Conservation (phyloP, 129 eudicot species). For the Centrapalus pauciflorus region DNA sequence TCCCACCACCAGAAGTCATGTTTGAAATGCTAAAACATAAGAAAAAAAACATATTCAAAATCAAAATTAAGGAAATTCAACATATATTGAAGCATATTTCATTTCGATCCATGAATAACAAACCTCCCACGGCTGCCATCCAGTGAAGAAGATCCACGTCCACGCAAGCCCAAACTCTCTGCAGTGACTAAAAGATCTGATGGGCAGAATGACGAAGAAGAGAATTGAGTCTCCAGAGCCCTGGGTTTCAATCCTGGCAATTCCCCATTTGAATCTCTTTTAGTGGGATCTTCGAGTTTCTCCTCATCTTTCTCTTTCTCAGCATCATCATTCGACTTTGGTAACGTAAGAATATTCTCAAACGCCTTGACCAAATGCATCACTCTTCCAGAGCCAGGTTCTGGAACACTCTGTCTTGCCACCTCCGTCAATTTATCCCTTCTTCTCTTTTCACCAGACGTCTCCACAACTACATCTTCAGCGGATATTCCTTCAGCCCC, state of each 20-base stretch:
- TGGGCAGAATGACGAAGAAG: constrained; percentile 59
- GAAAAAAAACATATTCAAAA: constrained; percentile 19
- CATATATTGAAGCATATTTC: background rate
- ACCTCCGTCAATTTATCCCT: constrained; percentile 54
- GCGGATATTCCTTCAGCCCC: constrained; percentile 1
- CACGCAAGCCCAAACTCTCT: constrained; percentile 70
- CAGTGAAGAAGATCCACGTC: constrained; percentile 50
- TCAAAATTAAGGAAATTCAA: background rate
- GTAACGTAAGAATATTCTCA: constrained; percentile 59
- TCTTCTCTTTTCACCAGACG: constrained; percentile 51
- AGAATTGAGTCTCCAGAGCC: too few relatives aligned
- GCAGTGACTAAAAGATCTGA: constrained; percentile 62
- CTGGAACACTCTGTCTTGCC: constrained; percentile 42
- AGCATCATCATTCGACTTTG: constrained; percentile 34
- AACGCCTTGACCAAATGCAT: constrained; percentile 80
- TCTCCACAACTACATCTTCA: constrained; percentile 20
- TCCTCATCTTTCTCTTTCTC: constrained; percentile 30
- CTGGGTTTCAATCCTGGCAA: too few relatives aligned
- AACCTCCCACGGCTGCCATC: constrained; percentile 78
- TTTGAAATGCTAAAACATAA: constrained; percentile 36
- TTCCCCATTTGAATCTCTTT: constrained; percentile 37
- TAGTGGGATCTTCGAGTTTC: constrained; percentile 8
- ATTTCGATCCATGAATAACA: background rate
- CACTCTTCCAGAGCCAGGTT: constrained; percentile 71
- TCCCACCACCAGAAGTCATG: constrained; percentile 54